phyloP scores from a whole-genome alignment of 2,329 filamentous ascomycete genomes.

The Fusarium citri region DNA sequence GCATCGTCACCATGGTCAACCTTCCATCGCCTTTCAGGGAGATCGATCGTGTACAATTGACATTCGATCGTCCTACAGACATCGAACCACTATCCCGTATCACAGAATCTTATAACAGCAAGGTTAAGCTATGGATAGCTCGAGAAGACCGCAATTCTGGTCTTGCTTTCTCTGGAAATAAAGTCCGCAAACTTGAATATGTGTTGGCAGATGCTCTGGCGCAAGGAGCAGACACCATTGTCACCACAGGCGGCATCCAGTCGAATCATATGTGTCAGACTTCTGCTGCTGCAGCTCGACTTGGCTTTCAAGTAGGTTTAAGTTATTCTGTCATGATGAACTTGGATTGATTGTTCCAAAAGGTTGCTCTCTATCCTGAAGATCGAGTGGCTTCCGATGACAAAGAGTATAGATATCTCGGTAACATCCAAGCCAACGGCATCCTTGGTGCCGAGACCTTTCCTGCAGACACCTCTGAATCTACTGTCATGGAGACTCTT shows the following conservation, averaged over 20 bases:
- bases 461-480: conserved; percentile 10
- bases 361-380: conserved; percentile 29
- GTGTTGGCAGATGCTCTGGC: conserved; percentile 26
- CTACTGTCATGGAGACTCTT: not conserved
- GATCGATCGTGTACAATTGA: conserved; percentile 20
- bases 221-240: conserved; percentile 26
- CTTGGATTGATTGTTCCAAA: not conserved
- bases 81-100: conserved; percentile 27
- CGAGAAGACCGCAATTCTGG: conserved; percentile 35
- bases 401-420: conserved; percentile 21
- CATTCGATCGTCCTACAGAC: conserved; percentile 24
- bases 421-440: conserved; percentile 24
- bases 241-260: conserved; percentile 28
- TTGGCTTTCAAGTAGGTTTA: conserved; percentile 16
- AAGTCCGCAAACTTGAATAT: conserved; percentile 33
- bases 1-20: not conserved
- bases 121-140: conserved; percentile 15
- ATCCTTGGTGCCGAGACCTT: conserved; percentile 32
- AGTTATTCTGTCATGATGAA: fast-evolving
- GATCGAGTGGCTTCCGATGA: conserved; percentile 8
- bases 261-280: conserved; percentile 38
- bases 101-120: not conserved
- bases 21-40: conserved; percentile 19
- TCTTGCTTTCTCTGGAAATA: conserved; percentile 33
- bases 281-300: conserved; percentile 25